Conservation (phyloP, 495 filamentous ascomycete species). For the Talaromyces trachyspermus region DNA sequence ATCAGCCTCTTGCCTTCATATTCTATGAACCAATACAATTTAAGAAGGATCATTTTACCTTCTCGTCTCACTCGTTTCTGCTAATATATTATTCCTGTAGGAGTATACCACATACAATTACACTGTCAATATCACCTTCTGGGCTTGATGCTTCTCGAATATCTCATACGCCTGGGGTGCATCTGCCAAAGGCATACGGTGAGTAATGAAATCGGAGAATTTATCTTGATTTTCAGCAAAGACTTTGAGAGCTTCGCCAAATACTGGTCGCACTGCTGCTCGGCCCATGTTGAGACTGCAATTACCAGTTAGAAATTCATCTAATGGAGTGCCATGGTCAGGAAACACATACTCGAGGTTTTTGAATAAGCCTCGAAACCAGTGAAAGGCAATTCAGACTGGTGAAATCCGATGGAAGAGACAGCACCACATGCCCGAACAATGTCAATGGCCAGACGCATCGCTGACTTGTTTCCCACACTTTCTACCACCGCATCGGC, state of each 20-base stretch:
- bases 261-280: background rate
- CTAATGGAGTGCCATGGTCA: background rate
- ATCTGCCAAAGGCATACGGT: background rate
- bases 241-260: background rate
- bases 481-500: conserved; percentile 29
- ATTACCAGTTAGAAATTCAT: background rate
- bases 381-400: conserved; percentile 68
- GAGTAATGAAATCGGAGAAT: background rate
- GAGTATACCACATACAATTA: background rate
- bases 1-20: too few species aligned
- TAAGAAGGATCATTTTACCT: too few species aligned
- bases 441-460: conserved; percentile 74
- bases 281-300: background rate
- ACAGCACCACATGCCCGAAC: conserved; percentile 78
- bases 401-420: conserved; percentile 84
- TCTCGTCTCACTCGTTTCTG: background rate
- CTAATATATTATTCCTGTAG: background rate
- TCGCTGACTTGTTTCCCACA: conserved; percentile 69
- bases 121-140: background rate
- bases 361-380: conserved; percentile 69
- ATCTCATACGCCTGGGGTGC: conserved; percentile 2
- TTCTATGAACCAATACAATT: too few species aligned
- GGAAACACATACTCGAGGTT: conserved; percentile 41
- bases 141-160: background rate
- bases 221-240: conserved; percentile 1